Evolutionary conservation across 768 basidiomycete species (phyloP).

Genomic region (Ramaria rubella): DNA sequence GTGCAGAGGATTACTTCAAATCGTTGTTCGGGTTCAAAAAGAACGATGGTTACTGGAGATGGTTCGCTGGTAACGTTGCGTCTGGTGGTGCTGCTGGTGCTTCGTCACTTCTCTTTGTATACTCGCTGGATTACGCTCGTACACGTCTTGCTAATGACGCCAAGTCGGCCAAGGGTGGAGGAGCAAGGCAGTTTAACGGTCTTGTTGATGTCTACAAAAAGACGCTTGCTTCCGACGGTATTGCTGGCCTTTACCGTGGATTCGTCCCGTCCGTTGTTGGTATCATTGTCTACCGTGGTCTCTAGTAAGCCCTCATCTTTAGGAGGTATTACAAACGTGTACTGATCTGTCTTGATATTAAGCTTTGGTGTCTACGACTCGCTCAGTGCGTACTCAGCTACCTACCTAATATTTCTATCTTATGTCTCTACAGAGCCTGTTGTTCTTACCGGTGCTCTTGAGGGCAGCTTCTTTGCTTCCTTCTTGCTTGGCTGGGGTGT

Average conservation of each 20-base stretch:
- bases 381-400: conserved; percentile 55
- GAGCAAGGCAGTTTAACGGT: conserved; percentile 96
- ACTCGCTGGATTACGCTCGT: conserved; percentile 99
- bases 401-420: conserved; percentile 23
- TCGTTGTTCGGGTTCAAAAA: conserved; percentile 98
- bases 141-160: conserved; percentile 98
- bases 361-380: conserved; percentile 94
- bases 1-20: conserved; percentile 94
- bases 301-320: conserved; percentile 41
- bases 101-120: conserved; percentile 96
- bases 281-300: conserved; percentile 99
- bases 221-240: conserved; percentile 95
- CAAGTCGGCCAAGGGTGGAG: conserved; percentile 91
- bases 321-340: not conserved
- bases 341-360: not conserved
- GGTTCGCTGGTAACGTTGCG: conserved; percentile 97
- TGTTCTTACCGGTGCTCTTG: conserved; percentile 88
- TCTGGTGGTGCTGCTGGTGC: conserved; percentile 99
- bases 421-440: conserved; percentile 68
- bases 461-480: conserved; percentile 96
- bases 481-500: conserved; percentile 99
- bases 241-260: conserved; percentile 99
- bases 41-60: conserved; percentile 93
- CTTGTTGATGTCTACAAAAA: conserved; percentile 95
- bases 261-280: conserved; percentile 99